Percentiles rank a stretch among this genome's conserved stretches.
phyloP scores from a whole-genome alignment of 2,329 filamentous ascomycete genomes.

The Ceratocystis ficicola region DNA sequence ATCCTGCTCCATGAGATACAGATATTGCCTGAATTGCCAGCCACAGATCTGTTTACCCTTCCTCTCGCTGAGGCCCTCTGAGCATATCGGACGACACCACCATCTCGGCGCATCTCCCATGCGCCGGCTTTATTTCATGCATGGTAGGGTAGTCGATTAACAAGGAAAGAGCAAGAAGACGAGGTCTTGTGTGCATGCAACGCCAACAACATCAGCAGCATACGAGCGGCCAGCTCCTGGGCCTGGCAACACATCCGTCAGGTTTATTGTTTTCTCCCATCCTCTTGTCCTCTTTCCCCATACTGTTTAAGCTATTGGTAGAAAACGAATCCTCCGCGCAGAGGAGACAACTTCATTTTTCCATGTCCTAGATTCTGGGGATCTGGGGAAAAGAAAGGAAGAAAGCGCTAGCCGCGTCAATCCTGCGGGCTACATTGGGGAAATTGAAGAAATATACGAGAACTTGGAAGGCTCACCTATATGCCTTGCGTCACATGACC shows the following conservation, averaged over 20 bases:
- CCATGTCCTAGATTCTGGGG: background rate
- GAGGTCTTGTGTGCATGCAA: background rate
- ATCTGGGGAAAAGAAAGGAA: constrained; percentile 1
- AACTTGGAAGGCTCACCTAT: background rate
- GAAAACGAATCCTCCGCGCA: background rate
- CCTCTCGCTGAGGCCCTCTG: background rate
- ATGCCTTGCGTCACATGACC: background rate
- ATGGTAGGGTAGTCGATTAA: background rate
- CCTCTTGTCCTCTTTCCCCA: background rate
- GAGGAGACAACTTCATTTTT: constrained; percentile 9
- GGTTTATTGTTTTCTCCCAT: constrained; percentile 1
- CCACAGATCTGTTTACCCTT: background rate
- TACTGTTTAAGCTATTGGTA: background rate
- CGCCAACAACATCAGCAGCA: too few relatives aligned
- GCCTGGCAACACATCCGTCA: background rate
- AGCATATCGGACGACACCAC: background rate
- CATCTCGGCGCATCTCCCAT: background rate
- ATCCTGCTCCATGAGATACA: background rate
- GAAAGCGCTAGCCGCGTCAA: background rate
- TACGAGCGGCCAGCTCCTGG: background rate
- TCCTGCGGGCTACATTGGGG: background rate
- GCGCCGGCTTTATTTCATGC: background rate
- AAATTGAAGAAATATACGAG: background rate
- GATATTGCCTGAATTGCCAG: background rate
- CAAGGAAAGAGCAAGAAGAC: background rate